Evolutionary conservation across 1,284 basidiomycete genomes (phyloP).

Genomic region (Filobasidium uniguttulatum): DNA sequence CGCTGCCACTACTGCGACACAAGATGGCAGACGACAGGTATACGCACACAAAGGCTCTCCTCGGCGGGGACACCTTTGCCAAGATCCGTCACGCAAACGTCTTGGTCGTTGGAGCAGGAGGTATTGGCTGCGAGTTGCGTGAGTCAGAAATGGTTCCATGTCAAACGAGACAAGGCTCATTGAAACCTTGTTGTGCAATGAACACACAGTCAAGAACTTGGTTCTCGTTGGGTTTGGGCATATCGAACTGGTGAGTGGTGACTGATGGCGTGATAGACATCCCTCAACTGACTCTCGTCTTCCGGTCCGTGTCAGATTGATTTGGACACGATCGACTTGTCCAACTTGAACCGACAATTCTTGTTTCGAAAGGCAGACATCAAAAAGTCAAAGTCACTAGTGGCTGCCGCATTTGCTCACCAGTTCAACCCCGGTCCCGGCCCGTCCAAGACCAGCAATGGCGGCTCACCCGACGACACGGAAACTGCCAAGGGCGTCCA

Average conservation of each 20-base stretch:
- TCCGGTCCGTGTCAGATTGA: slow-evolving; percentile 50
- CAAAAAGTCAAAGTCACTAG: slow-evolving; percentile 87
- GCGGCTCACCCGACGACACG: not conserved
- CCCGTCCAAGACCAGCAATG: not conserved
- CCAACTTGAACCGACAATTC: slow-evolving; percentile 95
- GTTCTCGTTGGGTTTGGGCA: slow-evolving; percentile 83
- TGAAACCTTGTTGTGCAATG: not conserved
- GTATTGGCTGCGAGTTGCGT: slow-evolving; percentile 94
- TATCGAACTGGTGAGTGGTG: slow-evolving; percentile 51
- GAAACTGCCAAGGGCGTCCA: slow-evolving; percentile 42
- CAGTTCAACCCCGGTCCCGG: slow-evolving; percentile 69
- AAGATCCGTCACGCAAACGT: slow-evolving; percentile 49
- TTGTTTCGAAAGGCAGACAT: slow-evolving; percentile 95
- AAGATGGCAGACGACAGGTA: not conserved
- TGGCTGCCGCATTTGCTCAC: slow-evolving; percentile 75
- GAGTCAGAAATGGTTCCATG: too few species aligned
- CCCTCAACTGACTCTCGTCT: not conserved
- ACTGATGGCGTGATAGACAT: too few species aligned
- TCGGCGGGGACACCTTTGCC: slow-evolving; percentile 53
- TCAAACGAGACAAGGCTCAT: too few species aligned
- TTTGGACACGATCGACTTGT: slow-evolving; percentile 96
- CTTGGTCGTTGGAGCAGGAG: slow-evolving; percentile 87
- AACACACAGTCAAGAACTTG: slow-evolving; percentile 73
- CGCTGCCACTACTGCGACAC: too few species aligned
- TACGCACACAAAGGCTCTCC: slow-evolving; percentile 42